These are phyloP conservation scores for Urtica urens DNA, from an alignment of 306 rosid genomes.

Conservation along the genomic window DNA sequence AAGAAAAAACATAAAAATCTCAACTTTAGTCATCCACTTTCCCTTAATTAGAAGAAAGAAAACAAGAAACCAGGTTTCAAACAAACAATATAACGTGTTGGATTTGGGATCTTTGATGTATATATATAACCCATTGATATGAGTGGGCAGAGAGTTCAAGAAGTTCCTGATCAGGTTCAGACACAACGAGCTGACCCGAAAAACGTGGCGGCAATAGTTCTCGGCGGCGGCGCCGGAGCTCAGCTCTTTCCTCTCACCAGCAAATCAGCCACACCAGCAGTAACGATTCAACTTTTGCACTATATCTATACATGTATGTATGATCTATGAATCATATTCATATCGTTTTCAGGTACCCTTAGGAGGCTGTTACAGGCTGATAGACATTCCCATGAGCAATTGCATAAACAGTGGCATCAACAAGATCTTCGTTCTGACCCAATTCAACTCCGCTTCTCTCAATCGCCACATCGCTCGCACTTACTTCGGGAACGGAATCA, in stretches of 20 bases:
- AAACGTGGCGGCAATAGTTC: conserved; percentile 67
- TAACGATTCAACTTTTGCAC: conserved; percentile 14
- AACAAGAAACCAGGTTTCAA: no score
- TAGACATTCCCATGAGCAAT: conserved; percentile 44
- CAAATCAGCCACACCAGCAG: conserved; percentile 79
- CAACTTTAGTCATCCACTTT: no score
- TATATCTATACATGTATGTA: neutral
- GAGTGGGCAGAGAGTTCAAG: conserved; percentile 24
- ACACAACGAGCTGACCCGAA: conserved; percentile 56
- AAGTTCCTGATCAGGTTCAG: conserved; percentile 35
- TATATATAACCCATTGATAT: no score
- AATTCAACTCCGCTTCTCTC: conserved; percentile 37
- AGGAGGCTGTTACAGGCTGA: conserved; percentile 46
- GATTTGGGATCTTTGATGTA: no score
- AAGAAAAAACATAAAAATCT: no score
- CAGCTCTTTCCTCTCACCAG: conserved; percentile 82
- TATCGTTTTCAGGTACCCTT: conserved; percentile 46
- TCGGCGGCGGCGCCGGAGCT: conserved; percentile 83
- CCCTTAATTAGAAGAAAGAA: no score
- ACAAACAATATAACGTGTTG: no score
- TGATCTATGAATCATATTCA: no score
- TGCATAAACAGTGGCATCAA: conserved; percentile 40
- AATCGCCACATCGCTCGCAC: conserved; percentile 42
- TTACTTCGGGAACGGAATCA: conserved; percentile 35
- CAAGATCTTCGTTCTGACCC: conserved; percentile 37